These are phyloP conservation scores for Helenozyma baotianmanensis DNA, from an alignment of 805 yeast species.

Conservation along the genomic window DNA sequence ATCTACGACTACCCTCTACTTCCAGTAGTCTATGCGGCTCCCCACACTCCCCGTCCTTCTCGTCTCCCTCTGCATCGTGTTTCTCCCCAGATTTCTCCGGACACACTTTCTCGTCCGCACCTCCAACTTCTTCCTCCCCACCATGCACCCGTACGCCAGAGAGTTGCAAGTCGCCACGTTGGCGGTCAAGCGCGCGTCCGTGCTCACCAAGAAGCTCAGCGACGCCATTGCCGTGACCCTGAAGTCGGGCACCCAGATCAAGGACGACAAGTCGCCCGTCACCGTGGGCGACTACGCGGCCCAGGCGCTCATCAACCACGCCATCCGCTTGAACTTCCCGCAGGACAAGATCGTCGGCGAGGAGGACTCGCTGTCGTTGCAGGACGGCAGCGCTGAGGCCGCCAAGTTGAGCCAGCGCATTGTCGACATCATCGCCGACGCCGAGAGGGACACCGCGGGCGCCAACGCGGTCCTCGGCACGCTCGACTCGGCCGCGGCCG, in stretches of 20 bases:
- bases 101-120: too few relatives aligned
- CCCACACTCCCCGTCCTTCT: too few relatives aligned
- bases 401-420: slow-evolving; percentile 49
- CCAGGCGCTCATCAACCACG: slow-evolving; percentile 86
- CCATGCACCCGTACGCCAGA: slow-evolving; percentile 42
- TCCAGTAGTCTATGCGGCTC: too few relatives aligned
- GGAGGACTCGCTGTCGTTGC: slow-evolving; percentile 74
- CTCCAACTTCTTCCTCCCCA: background rate
- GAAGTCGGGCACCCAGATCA: slow-evolving; percentile 60
- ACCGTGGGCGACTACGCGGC: slow-evolving; percentile 96
- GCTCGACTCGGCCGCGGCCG: slow-evolving; percentile 41
- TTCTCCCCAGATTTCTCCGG: background rate
- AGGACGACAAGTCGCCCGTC: slow-evolving; percentile 89
- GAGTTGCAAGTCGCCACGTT: slow-evolving; percentile 79
- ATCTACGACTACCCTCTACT: too few relatives aligned
- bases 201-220: slow-evolving; percentile 62
- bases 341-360: slow-evolving; percentile 88
- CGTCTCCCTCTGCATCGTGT: too few relatives aligned
- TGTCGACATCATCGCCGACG: slow-evolving; percentile 51
- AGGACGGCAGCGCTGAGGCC: slow-evolving; percentile 37
- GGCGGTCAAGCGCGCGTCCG: slow-evolving; percentile 86
- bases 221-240: slow-evolving; percentile 47
- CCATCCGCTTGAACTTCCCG: slow-evolving; percentile 77
- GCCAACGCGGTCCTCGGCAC: slow-evolving; percentile 33
- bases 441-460: slow-evolving; percentile 42